Conservation (phyloP, 2,329 filamentous ascomycete genomes). For the Verticillium albo-atrum region DNA sequence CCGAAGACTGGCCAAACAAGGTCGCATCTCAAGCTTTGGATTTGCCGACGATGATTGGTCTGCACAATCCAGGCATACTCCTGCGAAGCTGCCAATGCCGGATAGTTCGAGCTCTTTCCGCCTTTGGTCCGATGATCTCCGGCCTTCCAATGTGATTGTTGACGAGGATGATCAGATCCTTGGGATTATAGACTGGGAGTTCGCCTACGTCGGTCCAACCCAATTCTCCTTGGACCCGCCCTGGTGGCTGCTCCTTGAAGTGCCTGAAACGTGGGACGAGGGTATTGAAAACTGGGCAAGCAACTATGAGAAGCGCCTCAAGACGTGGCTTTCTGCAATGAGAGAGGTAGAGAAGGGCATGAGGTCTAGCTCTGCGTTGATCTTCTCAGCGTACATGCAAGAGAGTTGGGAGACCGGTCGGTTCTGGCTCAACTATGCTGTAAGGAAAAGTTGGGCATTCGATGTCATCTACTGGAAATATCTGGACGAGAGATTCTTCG, state of each 20-base stretch:
- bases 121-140: constrained; percentile 27
- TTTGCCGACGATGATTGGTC: no score
- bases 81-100: background rate
- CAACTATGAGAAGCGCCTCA: constrained; percentile 24
- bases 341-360: constrained; percentile 21
- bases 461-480: constrained; percentile 31
- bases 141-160: constrained; percentile 26
- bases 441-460: constrained; percentile 31
- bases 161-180: constrained; percentile 20
- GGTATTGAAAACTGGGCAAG: constrained; percentile 24
- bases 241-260: constrained; percentile 31
- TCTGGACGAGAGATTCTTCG: constrained; percentile 28
- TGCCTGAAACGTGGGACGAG: constrained; percentile 24
- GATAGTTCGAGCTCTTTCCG: constrained; percentile 9
- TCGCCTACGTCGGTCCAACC: constrained; percentile 26
- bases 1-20: constrained; percentile 16
- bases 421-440: constrained; percentile 29
- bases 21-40: constrained; percentile 2
- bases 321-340: constrained; percentile 27
- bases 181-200: constrained; percentile 37
- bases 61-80: no score
- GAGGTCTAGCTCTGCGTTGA: background rate
- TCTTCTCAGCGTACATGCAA: constrained; percentile 18
- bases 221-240: constrained; percentile 29
- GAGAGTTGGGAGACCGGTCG: constrained; percentile 28